These are phyloP conservation scores for Talaromyces sp. DNA, from an alignment of 2,329 filamentous ascomycete species.

Conservation along the genomic window DNA sequence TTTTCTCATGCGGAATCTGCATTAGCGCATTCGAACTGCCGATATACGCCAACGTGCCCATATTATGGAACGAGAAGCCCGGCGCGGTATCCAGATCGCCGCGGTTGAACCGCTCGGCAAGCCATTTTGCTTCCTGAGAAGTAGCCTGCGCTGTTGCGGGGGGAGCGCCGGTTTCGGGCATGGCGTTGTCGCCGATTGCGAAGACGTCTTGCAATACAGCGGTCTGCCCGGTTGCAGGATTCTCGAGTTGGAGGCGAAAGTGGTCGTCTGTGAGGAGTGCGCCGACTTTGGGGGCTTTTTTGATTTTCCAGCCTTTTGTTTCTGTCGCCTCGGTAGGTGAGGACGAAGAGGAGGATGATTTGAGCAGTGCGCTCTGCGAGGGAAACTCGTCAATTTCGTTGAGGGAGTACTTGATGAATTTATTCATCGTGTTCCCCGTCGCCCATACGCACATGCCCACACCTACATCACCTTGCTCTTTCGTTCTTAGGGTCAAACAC, in stretches of 20 bases:
- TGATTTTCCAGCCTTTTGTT: constrained; percentile 48
- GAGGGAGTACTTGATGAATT: constrained; percentile 32
- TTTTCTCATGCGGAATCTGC: constrained; percentile 45
- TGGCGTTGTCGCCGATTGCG: constrained; percentile 57
- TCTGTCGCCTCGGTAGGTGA: neutral
- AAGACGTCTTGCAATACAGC: constrained; percentile 55
- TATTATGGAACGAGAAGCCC: constrained; percentile 56
- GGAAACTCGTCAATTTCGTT: constrained; percentile 37
- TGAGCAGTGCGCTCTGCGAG: constrained; percentile 3
- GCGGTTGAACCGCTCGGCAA: constrained; percentile 56
- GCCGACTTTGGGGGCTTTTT: constrained; percentile 48
- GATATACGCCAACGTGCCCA: constrained; percentile 61
- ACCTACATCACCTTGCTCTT: constrained; percentile 56
- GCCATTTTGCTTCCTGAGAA: constrained; percentile 59
- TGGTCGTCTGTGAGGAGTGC: constrained; percentile 57
- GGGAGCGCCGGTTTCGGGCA: constrained; percentile 51
- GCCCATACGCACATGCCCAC: constrained; percentile 50
- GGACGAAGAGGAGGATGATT: neutral
- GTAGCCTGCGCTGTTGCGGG: constrained; percentile 62
- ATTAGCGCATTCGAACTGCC: constrained; percentile 58
- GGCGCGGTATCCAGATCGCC: constrained; percentile 36
- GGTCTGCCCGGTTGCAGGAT: constrained; percentile 31
- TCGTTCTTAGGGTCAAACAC: constrained; percentile 51
- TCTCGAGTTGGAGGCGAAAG: constrained; percentile 55
- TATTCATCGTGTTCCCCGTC: constrained; percentile 42